These are phyloP conservation scores for Persicaria tinctoria DNA, from an alignment of 148 eudicot genomes.

Conservation along the genomic window DNA sequence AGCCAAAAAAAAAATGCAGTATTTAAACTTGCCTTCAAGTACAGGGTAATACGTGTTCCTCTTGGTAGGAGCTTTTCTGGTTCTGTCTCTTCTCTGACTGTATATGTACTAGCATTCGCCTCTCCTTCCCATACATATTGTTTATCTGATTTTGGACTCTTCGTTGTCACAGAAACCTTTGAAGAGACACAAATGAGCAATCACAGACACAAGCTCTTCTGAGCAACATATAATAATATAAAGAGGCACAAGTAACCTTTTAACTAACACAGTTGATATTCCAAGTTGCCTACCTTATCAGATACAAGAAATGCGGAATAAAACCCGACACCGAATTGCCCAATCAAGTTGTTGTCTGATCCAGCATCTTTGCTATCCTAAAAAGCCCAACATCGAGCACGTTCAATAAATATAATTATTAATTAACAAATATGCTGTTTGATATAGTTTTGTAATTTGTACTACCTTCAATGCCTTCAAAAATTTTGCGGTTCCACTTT, in stretches of 20 bases:
- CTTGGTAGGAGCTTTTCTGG: slow-evolving; percentile 81
- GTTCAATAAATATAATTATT: not conserved
- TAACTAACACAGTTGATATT: not conserved
- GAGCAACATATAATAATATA: not conserved
- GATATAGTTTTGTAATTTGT: not conserved
- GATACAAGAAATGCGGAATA: slow-evolving; percentile 94
- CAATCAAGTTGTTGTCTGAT: slow-evolving; percentile 81
- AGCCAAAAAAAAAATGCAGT: not conserved
- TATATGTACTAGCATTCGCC: slow-evolving; percentile 80
- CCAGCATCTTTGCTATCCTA: slow-evolving; percentile 98
- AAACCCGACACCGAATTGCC: slow-evolving; percentile 99
- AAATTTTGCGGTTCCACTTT: slow-evolving; percentile 98
- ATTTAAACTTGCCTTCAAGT: slow-evolving; percentile 56
- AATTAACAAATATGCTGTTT: not conserved
- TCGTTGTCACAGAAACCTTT: slow-evolving; percentile 85
- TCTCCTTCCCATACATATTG: slow-evolving; percentile 99
- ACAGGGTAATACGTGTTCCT: slow-evolving; percentile 74
- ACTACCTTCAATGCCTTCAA: slow-evolving; percentile 82
- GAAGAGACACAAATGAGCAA: slow-evolving; percentile 4
- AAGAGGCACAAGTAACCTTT: not conserved
- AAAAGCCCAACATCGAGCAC: slow-evolving; percentile 11
- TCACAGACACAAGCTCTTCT: not conserved
- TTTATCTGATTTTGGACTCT: slow-evolving; percentile 88
- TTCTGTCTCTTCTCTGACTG: slow-evolving; percentile 85
- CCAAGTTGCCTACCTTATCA: slow-evolving; percentile 49